Conservation (phyloP, 257 asterid species). For the Solanum dulcamara region DNA sequence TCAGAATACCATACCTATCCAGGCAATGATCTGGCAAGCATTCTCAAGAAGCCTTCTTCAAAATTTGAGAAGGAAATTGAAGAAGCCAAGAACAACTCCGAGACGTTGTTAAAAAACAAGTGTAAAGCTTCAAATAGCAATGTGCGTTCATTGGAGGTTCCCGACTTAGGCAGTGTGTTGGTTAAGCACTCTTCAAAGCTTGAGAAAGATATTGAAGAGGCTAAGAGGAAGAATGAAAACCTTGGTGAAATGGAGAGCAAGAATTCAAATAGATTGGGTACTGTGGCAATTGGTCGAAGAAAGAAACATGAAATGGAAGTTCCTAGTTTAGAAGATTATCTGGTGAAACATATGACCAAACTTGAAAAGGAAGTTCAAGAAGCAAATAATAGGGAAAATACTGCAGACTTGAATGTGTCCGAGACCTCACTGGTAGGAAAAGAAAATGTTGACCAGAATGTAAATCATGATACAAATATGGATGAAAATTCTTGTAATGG, state of each 20-base stretch:
- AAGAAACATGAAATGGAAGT: slow-evolving; percentile 19
- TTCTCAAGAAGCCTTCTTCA: slow-evolving; percentile 3
- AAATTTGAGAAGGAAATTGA: slow-evolving; percentile 5
- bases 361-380: slow-evolving; percentile 80
- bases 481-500: neutral
- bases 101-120: neutral
- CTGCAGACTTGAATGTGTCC: neutral
- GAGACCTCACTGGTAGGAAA: slow-evolving; percentile 16
- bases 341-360: slow-evolving; percentile 57
- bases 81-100: slow-evolving; percentile 11
- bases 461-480: slow-evolving; percentile 1
- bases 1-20: neutral
- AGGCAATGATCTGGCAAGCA: slow-evolving; percentile 2
- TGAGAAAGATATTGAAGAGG: slow-evolving; percentile 53
- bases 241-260: slow-evolving; percentile 10
- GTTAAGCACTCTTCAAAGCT: slow-evolving; percentile 50
- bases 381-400: slow-evolving; percentile 34
- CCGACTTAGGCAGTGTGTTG: slow-evolving; percentile 42
- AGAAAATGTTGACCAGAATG: slow-evolving; percentile 49
- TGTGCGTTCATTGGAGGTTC: neutral
- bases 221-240: slow-evolving; percentile 12
- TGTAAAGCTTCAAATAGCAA: neutral
- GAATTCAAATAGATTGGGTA: slow-evolving; percentile 3
- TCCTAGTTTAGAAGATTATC: slow-evolving; percentile 62
- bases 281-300: neutral